Evolutionary conservation across 164 flowering plant species (phyloP).

Genomic region (Aristolochia fimbriata): DNA sequence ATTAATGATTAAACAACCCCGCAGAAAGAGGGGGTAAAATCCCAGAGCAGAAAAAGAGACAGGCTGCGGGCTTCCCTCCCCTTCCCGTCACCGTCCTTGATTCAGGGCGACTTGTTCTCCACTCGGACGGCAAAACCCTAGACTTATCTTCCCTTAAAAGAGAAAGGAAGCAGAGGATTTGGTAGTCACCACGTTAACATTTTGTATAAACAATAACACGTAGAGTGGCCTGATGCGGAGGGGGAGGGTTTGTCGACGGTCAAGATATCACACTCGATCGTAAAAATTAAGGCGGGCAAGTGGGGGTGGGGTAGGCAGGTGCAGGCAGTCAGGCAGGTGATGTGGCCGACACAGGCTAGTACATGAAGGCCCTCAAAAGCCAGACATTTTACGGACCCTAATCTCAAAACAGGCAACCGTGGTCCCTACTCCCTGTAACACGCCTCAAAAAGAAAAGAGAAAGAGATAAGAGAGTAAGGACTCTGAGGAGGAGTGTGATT

Average conservation of each 20-base stretch:
- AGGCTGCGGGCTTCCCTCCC: neutral
- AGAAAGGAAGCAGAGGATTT: too few species aligned
- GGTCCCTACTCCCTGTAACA: too few species aligned
- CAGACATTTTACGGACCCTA: neutral
- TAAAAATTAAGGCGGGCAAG: neutral
- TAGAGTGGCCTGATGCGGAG: too few species aligned
- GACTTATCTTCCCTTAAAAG: too few species aligned
- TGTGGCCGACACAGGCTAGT: conserved; percentile 22
- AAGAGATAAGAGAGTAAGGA: conserved; percentile 1
- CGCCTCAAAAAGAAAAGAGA: neutral
- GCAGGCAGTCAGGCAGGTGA: too few species aligned
- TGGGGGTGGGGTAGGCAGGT: neutral
- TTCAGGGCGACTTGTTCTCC: conserved; percentile 12
- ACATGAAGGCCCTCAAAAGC: conserved; percentile 8
- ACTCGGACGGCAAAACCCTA: conserved; percentile 6
- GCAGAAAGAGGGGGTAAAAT: neutral
- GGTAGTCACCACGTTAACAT: too few species aligned
- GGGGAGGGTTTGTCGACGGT: neutral
- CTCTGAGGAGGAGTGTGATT: too few species aligned
- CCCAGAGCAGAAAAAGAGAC: neutral
- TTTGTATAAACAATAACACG: too few species aligned
- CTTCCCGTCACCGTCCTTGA: conserved; percentile 4
- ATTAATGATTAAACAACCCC: neutral
- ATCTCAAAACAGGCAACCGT: neutral
- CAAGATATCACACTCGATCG: neutral